Conservation (phyloP, 2,329 filamentous ascomycete species). For the Aspergillus awamori region DNA sequence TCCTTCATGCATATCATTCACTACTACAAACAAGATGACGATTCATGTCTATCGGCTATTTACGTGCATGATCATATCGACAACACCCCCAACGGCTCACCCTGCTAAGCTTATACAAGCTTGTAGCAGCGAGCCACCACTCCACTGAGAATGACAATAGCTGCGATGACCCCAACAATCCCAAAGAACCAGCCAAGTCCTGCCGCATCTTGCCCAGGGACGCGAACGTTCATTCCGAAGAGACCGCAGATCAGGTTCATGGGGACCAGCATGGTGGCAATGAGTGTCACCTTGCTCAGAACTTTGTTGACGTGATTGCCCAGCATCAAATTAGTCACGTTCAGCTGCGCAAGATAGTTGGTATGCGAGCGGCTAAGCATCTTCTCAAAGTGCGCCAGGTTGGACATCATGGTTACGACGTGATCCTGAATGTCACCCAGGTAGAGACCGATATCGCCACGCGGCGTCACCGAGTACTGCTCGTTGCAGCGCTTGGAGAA, state of each 20-base stretch:
- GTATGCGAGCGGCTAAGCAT: slow-evolving; percentile 92
- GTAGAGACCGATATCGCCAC: slow-evolving; percentile 95
- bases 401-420: slow-evolving; percentile 99
- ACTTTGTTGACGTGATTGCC: slow-evolving; percentile 87
- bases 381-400: slow-evolving; percentile 93
- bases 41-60: slow-evolving; percentile 1
- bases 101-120: slow-evolving; percentile 35
- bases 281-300: slow-evolving; percentile 90
- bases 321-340: slow-evolving; percentile 85
- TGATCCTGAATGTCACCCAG: slow-evolving; percentile 98
- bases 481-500: slow-evolving; percentile 99
- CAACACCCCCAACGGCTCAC: neutral
- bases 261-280: slow-evolving; percentile 94
- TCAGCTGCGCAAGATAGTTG: slow-evolving; percentile 94
- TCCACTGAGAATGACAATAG: slow-evolving; percentile 45
- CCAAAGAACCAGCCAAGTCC: slow-evolving; percentile 54
- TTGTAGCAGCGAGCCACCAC: slow-evolving; percentile 45
- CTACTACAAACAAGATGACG: neutral
- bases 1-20: too few relatives aligned
- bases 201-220: slow-evolving; percentile 43
- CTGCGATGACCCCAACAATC: slow-evolving; percentile 50
- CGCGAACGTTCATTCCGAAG: slow-evolving; percentile 56
- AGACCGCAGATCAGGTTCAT: slow-evolving; percentile 81
- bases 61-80: neutral
- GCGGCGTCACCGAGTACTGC: slow-evolving; percentile 90